These are phyloP conservation scores for Ophiostoma ulmi DNA, from an alignment of 2,329 filamentous ascomycete species.

Conservation along the genomic window DNA sequence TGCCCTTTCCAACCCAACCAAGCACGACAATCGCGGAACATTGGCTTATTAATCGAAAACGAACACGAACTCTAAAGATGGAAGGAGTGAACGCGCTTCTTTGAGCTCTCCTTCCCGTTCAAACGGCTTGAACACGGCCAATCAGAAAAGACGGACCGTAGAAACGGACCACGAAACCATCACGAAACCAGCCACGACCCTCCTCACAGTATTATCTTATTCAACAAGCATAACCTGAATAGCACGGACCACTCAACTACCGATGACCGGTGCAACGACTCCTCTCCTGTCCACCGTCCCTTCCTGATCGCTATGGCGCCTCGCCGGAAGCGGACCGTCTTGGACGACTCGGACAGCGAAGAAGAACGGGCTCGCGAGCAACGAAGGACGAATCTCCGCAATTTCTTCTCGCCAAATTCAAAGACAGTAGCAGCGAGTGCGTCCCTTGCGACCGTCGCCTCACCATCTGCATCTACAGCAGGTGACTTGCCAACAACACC, in stretches of 20 bases:
- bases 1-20: constrained; percentile 6
- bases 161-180: constrained; percentile 1
- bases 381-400: constrained; percentile 44
- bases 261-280: background rate
- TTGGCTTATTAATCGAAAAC: background rate
- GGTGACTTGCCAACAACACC: constrained; percentile 28
- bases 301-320: constrained; percentile 45
- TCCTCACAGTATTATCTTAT: background rate
- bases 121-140: background rate
- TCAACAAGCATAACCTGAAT: no score
- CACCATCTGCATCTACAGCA: constrained; percentile 15
- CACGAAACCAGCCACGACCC: background rate
- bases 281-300: background rate
- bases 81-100: constrained; percentile 15
- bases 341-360: constrained; percentile 50
- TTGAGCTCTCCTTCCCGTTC: constrained; percentile 5
- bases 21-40: background rate
- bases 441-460: constrained; percentile 33
- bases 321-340: constrained; percentile 53
- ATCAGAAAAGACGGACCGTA: constrained; percentile 5
- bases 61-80: constrained; percentile 14
- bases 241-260: background rate
- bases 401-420: constrained; percentile 50
- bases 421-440: constrained; percentile 32
- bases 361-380: constrained; percentile 38